Percentiles rank a stretch among this genome's conserved stretches.
Evolutionary conservation across 1,284 basidiomycete genomes (phyloP).

Genomic region (Sporisorium scitamineum): DNA sequence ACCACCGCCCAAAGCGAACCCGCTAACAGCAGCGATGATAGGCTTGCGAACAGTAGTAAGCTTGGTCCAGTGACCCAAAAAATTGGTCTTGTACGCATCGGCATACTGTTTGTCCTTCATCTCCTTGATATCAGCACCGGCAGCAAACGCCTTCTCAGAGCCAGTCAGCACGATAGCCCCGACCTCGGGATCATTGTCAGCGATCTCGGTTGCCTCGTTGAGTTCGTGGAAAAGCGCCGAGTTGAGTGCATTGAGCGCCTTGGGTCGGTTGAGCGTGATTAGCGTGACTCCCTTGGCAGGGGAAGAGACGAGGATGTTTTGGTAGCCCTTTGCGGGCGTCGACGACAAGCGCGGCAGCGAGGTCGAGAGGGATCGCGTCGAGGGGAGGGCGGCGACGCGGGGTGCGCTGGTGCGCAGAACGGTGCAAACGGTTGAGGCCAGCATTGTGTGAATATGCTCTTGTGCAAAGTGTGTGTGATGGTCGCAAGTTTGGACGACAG

Average conservation of each 20-base stretch:
- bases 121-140: constrained; percentile 91
- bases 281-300: constrained; percentile 83
- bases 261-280: constrained; percentile 94
- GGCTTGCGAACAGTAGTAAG: constrained; percentile 86
- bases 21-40: constrained; percentile 94
- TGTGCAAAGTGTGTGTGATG: neutral
- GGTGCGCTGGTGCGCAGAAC: constrained; percentile 40
- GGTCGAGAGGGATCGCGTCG: constrained; percentile 50
- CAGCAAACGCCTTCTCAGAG: constrained; percentile 93
- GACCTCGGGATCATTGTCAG: constrained; percentile 72
- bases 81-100: constrained; percentile 88
- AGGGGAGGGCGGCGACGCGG: constrained; percentile 26
- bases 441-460: constrained; percentile 9
- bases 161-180: constrained; percentile 94
- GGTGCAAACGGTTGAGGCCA: constrained; percentile 35
- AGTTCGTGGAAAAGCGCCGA: constrained; percentile 75
- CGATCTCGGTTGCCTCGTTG: constrained; percentile 81
- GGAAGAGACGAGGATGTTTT: constrained; percentile 80
- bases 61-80: constrained; percentile 87
- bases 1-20: constrained; percentile 95
- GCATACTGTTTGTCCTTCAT: constrained; percentile 90
- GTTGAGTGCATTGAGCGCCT: constrained; percentile 81
- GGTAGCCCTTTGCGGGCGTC: constrained; percentile 69
- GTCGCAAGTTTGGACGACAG: too few relatives aligned
- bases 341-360: constrained; percentile 53